Base-by-base conservation (phyloP, 1,284 basidiomycete genomes). In the Schizopora paradoxa region DNA sequence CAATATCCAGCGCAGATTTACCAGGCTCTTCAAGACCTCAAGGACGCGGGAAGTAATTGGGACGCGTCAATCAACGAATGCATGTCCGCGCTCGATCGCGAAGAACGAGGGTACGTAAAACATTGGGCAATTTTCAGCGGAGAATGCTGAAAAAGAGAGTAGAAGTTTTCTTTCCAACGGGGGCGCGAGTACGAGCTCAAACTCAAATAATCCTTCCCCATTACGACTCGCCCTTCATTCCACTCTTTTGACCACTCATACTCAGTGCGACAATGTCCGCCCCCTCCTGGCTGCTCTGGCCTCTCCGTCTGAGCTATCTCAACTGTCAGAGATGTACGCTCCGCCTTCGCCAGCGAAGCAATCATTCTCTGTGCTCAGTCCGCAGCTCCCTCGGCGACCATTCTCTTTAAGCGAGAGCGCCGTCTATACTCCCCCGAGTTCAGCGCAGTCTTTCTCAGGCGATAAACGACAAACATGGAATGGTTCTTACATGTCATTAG, bases 301-400 rank as follows among this genome's bases (percentile, higher is more conserved):
- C 0, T 77, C 75, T 3, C 80, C 82, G 1, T 59, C 71, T 11
- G 80, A 85, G 52, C 66, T 88, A 11, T 70, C 79, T 6, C 86
- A 86, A 56, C 68, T 90, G 6, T 70, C 82, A 3, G 85, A 87
- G 62, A 90, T 90, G 86, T 90, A 90, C 60, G 84, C 84, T 0
- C 87, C 87, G 2, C 73, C 85, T 0, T 84, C 80, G 1, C 79
- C 82, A 10, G 60, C 71, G 22, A 70, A 68, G 45, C 58, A 68
- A 4, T 51, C 61, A 6, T 68, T 72, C 51, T 49, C 56, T 19
- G 57, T 64, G 31, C 28, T 61, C 51, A 63, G 69, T 18, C 66
- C 66, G 2, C 59, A 73, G 18, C 78, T 75, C 6, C 64, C 73
- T 46, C 70, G 74, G 4, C 64, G 56, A 41, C 46, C 35, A 52